Conservation (phyloP, 2,329 filamentous ascomycete species). For the Grosmannia serpens region DNA sequence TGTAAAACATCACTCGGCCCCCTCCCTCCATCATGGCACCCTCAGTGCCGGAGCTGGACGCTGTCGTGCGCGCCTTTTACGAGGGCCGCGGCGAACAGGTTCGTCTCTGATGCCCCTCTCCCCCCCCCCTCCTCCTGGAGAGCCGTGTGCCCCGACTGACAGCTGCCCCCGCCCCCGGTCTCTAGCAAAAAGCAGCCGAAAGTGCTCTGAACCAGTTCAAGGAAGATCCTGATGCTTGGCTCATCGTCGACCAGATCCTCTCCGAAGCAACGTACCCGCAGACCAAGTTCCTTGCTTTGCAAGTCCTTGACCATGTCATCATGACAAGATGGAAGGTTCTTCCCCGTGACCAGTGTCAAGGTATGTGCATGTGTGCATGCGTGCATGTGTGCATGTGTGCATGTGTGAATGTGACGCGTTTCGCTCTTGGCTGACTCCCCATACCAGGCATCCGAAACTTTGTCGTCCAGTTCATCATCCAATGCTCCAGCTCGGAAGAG, state of each 20-base stretch:
- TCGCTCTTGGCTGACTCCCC: slow-evolving; percentile 11
- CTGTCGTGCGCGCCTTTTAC: slow-evolving; percentile 91
- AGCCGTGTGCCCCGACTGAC: slow-evolving; percentile 22
- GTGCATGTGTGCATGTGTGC: neutral
- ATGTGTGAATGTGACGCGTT: neutral
- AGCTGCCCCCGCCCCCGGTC: slow-evolving; percentile 17
- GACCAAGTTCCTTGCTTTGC: slow-evolving; percentile 93
- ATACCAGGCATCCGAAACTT: slow-evolving; percentile 88
- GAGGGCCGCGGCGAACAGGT: slow-evolving; percentile 92
- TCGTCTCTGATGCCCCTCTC: slow-evolving; percentile 23
- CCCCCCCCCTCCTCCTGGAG: neutral
- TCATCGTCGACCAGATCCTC: slow-evolving; percentile 93
- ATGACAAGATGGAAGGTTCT: slow-evolving; percentile 98
- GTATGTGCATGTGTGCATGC: slow-evolving; percentile 30
- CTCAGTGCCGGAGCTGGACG: slow-evolving; percentile 89
- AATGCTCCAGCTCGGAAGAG: slow-evolving; percentile 83
- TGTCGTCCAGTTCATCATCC: slow-evolving; percentile 95
- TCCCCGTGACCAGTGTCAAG: slow-evolving; percentile 90
- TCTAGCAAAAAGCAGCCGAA: slow-evolving; percentile 91
- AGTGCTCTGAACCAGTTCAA: slow-evolving; percentile 97
- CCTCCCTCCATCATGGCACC: slow-evolving; percentile 42
- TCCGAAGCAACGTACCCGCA: slow-evolving; percentile 86
- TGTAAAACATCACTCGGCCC: neutral
- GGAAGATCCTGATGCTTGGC: slow-evolving; percentile 96
- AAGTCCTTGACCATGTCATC: slow-evolving; percentile 96